Conservation (phyloP, 2,329 filamentous ascomycete species). For the Sporothrix variecibatus region DNA sequence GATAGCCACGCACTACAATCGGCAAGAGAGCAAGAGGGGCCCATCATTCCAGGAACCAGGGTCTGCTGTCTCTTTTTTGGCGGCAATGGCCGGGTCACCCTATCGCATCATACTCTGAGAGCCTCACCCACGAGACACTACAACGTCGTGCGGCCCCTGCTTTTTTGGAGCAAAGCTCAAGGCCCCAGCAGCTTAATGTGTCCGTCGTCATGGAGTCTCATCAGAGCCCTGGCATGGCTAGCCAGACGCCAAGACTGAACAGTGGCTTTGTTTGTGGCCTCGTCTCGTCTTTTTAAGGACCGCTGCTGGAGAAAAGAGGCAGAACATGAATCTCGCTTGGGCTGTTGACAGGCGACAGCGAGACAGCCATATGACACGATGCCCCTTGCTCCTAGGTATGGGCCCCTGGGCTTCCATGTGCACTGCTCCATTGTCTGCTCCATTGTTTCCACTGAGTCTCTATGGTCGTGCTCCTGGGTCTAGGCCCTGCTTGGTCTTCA, state of each 20-base stretch:
- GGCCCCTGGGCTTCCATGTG: not conserved
- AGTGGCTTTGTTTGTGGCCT: slow-evolving; percentile 7
- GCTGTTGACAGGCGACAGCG: not conserved
- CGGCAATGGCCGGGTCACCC: slow-evolving; percentile 6
- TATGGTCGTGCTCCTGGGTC: not conserved
- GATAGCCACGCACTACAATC: not conserved
- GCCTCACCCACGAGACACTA: slow-evolving; percentile 13
- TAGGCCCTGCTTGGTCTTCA: not conserved
- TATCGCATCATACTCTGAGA: not conserved
- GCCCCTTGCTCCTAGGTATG: not conserved
- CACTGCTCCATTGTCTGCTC: not conserved
- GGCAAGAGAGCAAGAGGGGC: too few relatives aligned
- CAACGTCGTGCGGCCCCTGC: not conserved
- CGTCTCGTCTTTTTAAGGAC: not conserved
- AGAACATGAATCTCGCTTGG: slow-evolving; percentile 15
- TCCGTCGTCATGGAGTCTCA: slow-evolving; percentile 8
- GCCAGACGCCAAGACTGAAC: not conserved
- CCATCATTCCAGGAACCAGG: not conserved
- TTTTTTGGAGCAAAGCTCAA: not conserved
- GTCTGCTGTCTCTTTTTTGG: not conserved
- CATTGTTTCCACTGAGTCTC: not conserved
- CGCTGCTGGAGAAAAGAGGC: not conserved
- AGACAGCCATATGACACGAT: slow-evolving; percentile 11
- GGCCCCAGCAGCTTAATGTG: not conserved
- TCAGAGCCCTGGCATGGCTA: not conserved